phyloP scores from a whole-genome alignment of 2,329 filamentous ascomycete species.

The Ilyonectria destructans region DNA sequence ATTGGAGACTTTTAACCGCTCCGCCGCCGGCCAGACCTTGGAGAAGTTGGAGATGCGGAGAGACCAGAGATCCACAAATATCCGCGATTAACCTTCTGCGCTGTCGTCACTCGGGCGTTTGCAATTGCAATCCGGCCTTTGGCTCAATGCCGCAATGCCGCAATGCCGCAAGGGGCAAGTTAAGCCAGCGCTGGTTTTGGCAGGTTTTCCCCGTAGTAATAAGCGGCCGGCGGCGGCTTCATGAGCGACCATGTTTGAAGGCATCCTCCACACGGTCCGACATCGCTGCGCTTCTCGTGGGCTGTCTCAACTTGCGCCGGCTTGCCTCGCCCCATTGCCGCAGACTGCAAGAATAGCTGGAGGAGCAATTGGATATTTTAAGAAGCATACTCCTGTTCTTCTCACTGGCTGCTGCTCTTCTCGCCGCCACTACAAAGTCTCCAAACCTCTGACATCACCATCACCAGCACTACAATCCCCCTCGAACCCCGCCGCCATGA shows the following conservation, averaged over 20 bases:
- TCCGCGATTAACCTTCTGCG: slow-evolving; percentile 32
- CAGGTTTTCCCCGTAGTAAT: background rate
- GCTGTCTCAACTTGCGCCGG: slow-evolving; percentile 4
- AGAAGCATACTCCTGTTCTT: slow-evolving; percentile 1
- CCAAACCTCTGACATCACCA: slow-evolving; percentile 25
- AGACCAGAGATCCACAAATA: slow-evolving; percentile 42
- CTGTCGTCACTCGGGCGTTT: background rate
- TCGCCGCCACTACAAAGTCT: slow-evolving; percentile 6
- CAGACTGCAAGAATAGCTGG: background rate
- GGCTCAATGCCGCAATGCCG: background rate
- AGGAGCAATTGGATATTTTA: slow-evolving; percentile 8
- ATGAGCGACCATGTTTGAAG: slow-evolving; percentile 30
- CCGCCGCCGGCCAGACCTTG: slow-evolving; percentile 3
- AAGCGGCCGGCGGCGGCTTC: slow-evolving; percentile 7
- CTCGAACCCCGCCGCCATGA: slow-evolving; percentile 36
- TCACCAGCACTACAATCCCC: slow-evolving; percentile 9
- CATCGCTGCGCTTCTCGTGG: slow-evolving; percentile 39
- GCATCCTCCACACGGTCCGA: slow-evolving; percentile 37
- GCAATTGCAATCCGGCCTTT: background rate
- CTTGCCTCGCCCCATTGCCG: slow-evolving; percentile 4
- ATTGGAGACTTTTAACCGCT: background rate
- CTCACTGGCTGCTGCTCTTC: slow-evolving; percentile 2
- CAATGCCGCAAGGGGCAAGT: background rate
- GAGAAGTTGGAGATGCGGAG: background rate
- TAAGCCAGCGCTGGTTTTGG: background rate